Evolutionary conservation across 106 monocot genomes (phyloP).

Genomic region (Dioscorea zingiberensis): DNA sequence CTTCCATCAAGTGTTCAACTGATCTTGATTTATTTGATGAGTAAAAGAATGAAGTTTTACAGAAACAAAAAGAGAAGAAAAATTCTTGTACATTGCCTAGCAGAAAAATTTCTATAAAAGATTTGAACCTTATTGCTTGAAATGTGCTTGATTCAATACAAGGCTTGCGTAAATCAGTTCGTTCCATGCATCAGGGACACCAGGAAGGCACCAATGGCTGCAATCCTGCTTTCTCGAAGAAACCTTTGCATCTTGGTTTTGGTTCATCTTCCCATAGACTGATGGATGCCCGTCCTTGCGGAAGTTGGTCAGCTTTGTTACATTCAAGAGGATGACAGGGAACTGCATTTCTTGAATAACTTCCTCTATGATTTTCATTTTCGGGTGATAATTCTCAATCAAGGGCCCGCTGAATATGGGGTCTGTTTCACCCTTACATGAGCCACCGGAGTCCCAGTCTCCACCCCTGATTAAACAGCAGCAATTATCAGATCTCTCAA

Average conservation of each 20-base stretch:
- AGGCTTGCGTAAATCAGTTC: conserved; percentile 82
- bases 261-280: conserved; percentile 33
- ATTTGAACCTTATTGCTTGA: too few species aligned
- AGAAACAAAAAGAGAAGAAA: not conserved
- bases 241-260: conserved; percentile 19
- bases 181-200: conserved; percentile 96
- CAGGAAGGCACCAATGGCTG: conserved; percentile 98
- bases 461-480: conserved; percentile 59
- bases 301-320: conserved; percentile 80
- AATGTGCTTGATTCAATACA: conserved; percentile 16
- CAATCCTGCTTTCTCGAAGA: conserved; percentile 76
- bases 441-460: conserved; percentile 91
- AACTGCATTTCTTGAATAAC: conserved; percentile 54
- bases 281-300: conserved; percentile 85
- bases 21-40: too few species aligned
- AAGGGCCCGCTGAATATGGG: conserved; percentile 45
- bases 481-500: not conserved
- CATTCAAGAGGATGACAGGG: conserved; percentile 62
- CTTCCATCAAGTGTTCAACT: too few species aligned
- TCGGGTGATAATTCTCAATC: conserved; percentile 54
- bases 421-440: conserved; percentile 65
- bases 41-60: not conserved
- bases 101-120: too few species aligned
- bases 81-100: too few species aligned
- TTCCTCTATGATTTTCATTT: conserved; percentile 71